Evolutionary conservation across 2,329 filamentous ascomycete species (phyloP).

Genomic region (Cordyceps farinosa): DNA sequence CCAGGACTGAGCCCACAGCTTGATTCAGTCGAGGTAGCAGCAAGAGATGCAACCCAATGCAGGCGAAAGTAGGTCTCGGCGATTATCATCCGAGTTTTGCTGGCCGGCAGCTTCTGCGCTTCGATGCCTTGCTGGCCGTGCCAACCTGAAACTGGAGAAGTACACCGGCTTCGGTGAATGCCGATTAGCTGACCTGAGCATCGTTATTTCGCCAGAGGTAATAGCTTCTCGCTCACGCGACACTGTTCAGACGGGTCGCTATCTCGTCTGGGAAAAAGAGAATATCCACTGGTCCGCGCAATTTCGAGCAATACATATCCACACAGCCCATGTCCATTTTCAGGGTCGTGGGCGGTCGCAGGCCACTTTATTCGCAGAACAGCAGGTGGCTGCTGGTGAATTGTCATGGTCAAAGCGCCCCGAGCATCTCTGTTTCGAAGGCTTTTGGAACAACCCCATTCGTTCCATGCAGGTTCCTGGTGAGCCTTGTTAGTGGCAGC

Average conservation of each 20-base stretch:
- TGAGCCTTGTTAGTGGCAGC: background rate
- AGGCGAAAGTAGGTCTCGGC: background rate
- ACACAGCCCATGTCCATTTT: background rate
- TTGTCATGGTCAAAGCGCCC: background rate
- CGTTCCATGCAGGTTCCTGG: slow-evolving; percentile 18
- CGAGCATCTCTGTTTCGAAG: background rate
- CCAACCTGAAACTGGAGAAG: background rate
- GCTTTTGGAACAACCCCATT: slow-evolving; percentile 19
- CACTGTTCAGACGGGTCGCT: background rate
- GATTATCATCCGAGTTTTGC: background rate
- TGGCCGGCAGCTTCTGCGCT: background rate
- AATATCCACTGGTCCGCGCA: background rate
- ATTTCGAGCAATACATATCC: background rate
- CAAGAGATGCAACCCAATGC: background rate
- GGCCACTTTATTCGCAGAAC: background rate
- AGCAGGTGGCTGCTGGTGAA: background rate
- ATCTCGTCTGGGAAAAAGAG: background rate
- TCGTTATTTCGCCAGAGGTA: too few species aligned
- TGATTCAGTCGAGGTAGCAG: background rate
- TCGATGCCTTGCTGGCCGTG: background rate
- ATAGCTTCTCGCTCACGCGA: background rate
- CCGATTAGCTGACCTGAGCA: background rate
- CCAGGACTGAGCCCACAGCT: background rate
- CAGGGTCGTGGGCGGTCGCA: background rate
- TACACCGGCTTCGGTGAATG: background rate